A percentile compares a stretch with the other conserved stretches of the same genome.
phyloP scores from a whole-genome alignment of 257 asterid species.

The Nicotiana undulata region DNA sequence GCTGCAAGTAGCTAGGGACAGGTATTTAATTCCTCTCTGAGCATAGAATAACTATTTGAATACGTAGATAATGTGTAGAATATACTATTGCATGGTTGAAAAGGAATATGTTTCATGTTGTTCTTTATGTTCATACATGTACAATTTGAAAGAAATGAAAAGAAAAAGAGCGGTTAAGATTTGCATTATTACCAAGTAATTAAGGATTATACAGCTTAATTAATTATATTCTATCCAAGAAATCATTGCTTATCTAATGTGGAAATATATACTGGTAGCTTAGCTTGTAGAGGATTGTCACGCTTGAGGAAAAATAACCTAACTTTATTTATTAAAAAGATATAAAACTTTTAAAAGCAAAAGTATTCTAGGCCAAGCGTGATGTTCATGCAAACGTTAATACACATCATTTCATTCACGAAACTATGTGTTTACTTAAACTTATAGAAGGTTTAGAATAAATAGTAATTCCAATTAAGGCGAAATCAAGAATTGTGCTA shows the following conservation, averaged over 20 bases:
- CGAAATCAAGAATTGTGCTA: no score
- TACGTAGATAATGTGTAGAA: not conserved
- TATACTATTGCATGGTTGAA: not conserved
- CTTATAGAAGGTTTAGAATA: not conserved
- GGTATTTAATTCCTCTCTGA: not conserved
- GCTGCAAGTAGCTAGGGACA: not conserved
- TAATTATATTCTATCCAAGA: not conserved
- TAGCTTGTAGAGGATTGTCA: not conserved
- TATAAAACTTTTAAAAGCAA: not conserved
- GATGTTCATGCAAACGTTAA: not conserved
- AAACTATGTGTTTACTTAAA: not conserved
- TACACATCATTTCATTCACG: not conserved
- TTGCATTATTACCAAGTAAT: not conserved
- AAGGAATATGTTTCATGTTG: not conserved
- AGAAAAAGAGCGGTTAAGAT: not conserved
- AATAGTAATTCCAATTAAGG: not conserved
- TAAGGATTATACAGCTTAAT: not conserved
- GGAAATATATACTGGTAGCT: not conserved
- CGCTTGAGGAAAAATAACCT: not conserved
- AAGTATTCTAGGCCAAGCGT: not conserved
- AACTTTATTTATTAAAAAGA: not conserved
- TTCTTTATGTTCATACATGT: not conserved
- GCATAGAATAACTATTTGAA: not conserved
- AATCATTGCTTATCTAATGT: not conserved
- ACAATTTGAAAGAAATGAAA: not conserved